Percentiles rank a stretch among this genome's conserved stretches.
Evolutionary conservation across 1,284 basidiomycete species (phyloP).

Genomic region (Puccinia coronata): DNA sequence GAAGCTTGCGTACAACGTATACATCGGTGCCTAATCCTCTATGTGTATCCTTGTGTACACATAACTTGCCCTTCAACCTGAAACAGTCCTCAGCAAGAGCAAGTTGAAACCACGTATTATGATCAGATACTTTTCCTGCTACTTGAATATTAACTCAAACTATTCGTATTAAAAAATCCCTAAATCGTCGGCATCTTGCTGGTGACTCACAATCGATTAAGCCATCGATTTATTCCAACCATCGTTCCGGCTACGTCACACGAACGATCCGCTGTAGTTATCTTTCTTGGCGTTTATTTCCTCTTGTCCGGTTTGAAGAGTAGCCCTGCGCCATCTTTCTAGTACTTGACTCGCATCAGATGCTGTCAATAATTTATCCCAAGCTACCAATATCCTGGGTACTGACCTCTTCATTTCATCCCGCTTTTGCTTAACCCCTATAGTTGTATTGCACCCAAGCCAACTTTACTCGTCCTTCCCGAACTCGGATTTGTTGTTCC

Average conservation of each 20-base stretch:
- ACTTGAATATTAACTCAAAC: slow-evolving; percentile 18
- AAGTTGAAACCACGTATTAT: background rate
- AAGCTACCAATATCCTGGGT: background rate
- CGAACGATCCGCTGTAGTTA: background rate
- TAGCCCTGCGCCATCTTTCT: too few relatives aligned
- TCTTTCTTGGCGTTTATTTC: background rate
- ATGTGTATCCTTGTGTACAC: background rate
- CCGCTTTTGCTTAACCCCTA: background rate
- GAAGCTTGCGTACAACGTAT: background rate
- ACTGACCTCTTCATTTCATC: background rate
- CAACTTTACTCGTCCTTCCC: background rate
- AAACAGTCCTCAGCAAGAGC: slow-evolving; percentile 24
- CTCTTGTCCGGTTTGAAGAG: background rate
- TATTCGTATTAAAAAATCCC: background rate
- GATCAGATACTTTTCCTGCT: slow-evolving; percentile 8
- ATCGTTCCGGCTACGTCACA: slow-evolving; percentile 17
- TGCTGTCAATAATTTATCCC: background rate
- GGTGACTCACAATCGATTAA: slow-evolving; percentile 2
- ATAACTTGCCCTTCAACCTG: slow-evolving; percentile 12
- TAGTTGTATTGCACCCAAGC: background rate
- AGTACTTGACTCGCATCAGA: too few relatives aligned
- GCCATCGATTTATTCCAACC: slow-evolving; percentile 14
- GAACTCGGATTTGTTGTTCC: background rate
- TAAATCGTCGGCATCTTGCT: background rate
- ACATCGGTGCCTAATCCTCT: background rate